Percentiles rank a stretch among this genome's conserved stretches.
These are phyloP conservation scores for Testicularia cyperi DNA, from an alignment of 1,284 basidiomycete species.

Conservation along the genomic window DNA sequence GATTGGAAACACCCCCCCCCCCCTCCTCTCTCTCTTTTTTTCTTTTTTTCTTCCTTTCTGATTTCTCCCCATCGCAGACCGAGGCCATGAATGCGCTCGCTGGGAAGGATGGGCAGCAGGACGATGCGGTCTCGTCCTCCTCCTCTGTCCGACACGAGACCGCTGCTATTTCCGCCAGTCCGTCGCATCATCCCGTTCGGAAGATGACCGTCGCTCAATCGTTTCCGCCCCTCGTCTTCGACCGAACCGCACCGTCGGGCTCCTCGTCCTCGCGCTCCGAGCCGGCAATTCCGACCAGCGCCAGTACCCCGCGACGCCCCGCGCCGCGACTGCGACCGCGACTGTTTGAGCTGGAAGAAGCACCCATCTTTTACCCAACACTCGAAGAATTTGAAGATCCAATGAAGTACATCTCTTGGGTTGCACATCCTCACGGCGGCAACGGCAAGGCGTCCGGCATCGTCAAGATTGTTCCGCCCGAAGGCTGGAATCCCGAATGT, in stretches of 20 bases:
- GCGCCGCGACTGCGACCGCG: conserved; percentile 41
- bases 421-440: conserved; percentile 69
- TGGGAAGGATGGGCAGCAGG: conserved; percentile 5
- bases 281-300: conserved; percentile 42
- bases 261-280: conserved; percentile 1
- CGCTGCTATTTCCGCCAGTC: conserved; percentile 14
- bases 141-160: neutral
- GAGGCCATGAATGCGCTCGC: conserved; percentile 30
- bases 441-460: conserved; percentile 79
- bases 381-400: conserved; percentile 89
- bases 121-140: conserved; percentile 2
- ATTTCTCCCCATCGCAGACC: conserved; percentile 1
- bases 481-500: conserved; percentile 93
- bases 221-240: conserved; percentile 26
- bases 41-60: neutral
- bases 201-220: conserved; percentile 9
- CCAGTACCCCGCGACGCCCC: conserved; percentile 42
- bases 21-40: neutral
- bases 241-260: neutral
- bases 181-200: conserved; percentile 28
- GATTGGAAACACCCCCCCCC: no score
- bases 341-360: conserved; percentile 82
- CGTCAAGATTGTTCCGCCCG: conserved; percentile 92
- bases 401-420: conserved; percentile 83
- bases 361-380: conserved; percentile 85